phyloP scores from a whole-genome alignment of 2,329 filamentous ascomycete genomes.

The Fusarium avenaceum region DNA sequence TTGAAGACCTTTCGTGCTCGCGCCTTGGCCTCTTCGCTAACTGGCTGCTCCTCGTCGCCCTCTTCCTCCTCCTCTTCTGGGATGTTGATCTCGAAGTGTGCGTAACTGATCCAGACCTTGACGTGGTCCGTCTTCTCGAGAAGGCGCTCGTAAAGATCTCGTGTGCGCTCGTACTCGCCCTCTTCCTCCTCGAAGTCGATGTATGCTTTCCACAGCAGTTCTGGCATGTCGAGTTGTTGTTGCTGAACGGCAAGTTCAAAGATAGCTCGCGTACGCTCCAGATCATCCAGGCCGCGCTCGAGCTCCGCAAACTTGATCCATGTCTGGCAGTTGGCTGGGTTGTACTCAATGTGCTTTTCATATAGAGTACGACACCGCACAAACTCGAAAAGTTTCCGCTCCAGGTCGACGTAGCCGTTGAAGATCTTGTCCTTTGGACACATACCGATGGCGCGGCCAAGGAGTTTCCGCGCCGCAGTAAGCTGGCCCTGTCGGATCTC shows the following conservation, averaged over 20 bases:
- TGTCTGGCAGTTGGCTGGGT: conserved; percentile 88
- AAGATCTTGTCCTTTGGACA: conserved; percentile 97
- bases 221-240: conserved; percentile 92
- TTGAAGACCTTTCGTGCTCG: conserved; percentile 87
- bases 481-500: conserved; percentile 90
- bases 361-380: conserved; percentile 90
- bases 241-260: conserved; percentile 92
- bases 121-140: conserved; percentile 97
- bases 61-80: conserved; percentile 77
- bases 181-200: conserved; percentile 99
- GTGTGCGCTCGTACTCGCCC: conserved; percentile 86
- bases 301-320: conserved; percentile 98
- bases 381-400: conserved; percentile 95
- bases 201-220: conserved; percentile 97
- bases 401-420: conserved; percentile 91
- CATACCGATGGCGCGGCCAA: conserved; percentile 91
- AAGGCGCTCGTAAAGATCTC: conserved; percentile 88
- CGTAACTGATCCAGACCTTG: conserved; percentile 99
- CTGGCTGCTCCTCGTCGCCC: conserved; percentile 73
- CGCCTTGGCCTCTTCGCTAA: conserved; percentile 86
- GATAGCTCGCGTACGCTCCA: conserved; percentile 88
- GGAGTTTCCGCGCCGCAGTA: conserved; percentile 83
- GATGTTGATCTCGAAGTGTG: conserved; percentile 97
- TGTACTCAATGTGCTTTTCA: conserved; percentile 94
- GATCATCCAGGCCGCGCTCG: conserved; percentile 89